A percentile compares a stretch with the other conserved stretches of the same genome.
Evolutionary conservation across 345 rosid species (phyloP).

Genomic region (sweet orange (Citrus sinensis)): DNA sequence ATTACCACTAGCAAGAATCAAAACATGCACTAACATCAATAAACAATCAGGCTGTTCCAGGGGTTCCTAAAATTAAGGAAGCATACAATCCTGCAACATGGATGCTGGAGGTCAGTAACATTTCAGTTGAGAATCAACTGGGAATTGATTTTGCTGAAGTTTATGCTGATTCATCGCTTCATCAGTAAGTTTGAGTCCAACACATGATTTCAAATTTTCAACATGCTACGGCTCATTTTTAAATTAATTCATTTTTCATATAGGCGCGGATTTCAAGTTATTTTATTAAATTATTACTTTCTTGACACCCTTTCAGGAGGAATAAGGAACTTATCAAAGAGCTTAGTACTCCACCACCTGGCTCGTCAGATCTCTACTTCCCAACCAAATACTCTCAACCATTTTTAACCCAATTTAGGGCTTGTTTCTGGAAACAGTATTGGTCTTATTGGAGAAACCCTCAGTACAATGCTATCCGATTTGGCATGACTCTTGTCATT

Average conservation of each 20-base stretch:
- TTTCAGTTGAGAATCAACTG: slow-evolving; percentile 36
- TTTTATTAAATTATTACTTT: background rate
- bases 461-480: slow-evolving; percentile 42
- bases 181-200: slow-evolving; percentile 31
- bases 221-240: background rate
- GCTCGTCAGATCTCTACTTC: slow-evolving; percentile 42
- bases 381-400: slow-evolving; percentile 37
- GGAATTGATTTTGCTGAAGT: slow-evolving; percentile 46
- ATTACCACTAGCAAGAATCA: background rate
- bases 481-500: slow-evolving; percentile 33
- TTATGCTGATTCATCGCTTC: slow-evolving; percentile 20
- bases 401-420: slow-evolving; percentile 32
- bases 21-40: background rate
- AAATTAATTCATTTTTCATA: background rate
- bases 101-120: slow-evolving; percentile 53
- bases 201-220: background rate
- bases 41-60: slow-evolving; percentile 36
- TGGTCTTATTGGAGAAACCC: slow-evolving; percentile 64
- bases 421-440: slow-evolving; percentile 57
- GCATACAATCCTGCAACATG: slow-evolving; percentile 57
- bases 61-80: slow-evolving; percentile 44
- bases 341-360: slow-evolving; percentile 33
- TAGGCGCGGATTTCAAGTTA: background rate
- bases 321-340: slow-evolving; percentile 2
- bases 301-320: background rate